phyloP scores from a whole-genome alignment of 805 yeast species.

The Candida coleopterorum region DNA sequence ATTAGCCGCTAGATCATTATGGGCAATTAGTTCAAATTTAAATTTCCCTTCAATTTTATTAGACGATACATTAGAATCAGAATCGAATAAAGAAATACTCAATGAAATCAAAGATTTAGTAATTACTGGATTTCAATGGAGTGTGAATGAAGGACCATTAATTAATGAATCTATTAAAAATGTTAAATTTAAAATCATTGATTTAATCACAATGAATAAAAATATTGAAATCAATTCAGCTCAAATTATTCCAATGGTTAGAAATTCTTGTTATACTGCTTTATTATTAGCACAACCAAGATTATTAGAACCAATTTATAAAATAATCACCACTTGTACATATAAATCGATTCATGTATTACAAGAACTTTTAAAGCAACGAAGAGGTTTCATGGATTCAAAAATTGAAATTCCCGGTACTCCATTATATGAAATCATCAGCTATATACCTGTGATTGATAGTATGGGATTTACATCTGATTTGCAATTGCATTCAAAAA shows the following conservation, averaged over 20 bases:
- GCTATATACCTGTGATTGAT: conserved; percentile 81
- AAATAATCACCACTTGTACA: conserved; percentile 54
- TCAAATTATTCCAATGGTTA: conserved; percentile 77
- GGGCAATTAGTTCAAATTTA: conserved; percentile 59
- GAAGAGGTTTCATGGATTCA: conserved; percentile 58
- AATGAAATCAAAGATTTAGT: conserved; percentile 48
- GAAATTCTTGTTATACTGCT: conserved; percentile 82
- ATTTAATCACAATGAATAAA: conserved; percentile 47
- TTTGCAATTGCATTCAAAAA: conserved; percentile 68
- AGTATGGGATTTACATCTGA: conserved; percentile 89
- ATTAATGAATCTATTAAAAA: conserved; percentile 77
- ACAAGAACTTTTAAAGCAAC: conserved; percentile 44
- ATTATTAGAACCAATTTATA: conserved; percentile 76
- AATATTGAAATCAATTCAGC: conserved; percentile 46
- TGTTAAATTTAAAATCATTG: conserved; percentile 66
- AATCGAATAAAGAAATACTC: conserved; percentile 54
- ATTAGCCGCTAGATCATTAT: conserved; percentile 72
- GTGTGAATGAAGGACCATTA: conserved; percentile 83
- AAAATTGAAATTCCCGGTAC: conserved; percentile 68
- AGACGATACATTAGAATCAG: conserved; percentile 72
- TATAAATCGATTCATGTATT: conserved; percentile 44
- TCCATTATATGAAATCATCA: conserved; percentile 55
- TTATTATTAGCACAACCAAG: conserved; percentile 73
- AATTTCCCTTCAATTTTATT: conserved; percentile 47
- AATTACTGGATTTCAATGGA: conserved; percentile 80